These are phyloP conservation scores for Psophocarpus tetragonolobus DNA, from an alignment of 306 rosid genomes.

Conservation along the genomic window DNA sequence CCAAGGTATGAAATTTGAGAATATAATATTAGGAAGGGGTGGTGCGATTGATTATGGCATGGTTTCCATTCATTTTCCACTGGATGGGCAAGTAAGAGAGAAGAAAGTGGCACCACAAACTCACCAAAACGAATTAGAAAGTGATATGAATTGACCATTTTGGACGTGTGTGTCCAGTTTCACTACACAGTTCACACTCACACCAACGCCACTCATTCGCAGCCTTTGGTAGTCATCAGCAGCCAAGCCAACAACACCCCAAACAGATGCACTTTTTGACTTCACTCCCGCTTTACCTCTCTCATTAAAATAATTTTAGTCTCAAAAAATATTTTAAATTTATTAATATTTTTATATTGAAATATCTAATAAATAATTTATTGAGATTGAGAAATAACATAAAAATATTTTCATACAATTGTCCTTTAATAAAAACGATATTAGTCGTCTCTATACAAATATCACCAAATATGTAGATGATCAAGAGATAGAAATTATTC, in stretches of 20 bases:
- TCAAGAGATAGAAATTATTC: no score
- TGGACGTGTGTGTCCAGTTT: slow-evolving; percentile 5
- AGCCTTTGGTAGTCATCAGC: slow-evolving; percentile 28
- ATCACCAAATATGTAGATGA: no score
- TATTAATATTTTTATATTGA: no score
- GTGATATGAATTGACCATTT: slow-evolving; percentile 27
- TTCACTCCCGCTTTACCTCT: no score
- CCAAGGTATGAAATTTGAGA: background rate
- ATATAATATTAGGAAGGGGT: no score
- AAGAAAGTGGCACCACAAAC: slow-evolving; percentile 19
- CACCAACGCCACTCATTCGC: slow-evolving; percentile 11
- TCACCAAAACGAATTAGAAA: slow-evolving; percentile 25
- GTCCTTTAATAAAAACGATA: no score
- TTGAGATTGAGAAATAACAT: no score
- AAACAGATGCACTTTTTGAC: slow-evolving; percentile 15
- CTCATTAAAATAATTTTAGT: no score
- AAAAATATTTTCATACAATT: no score
- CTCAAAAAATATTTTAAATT: no score
- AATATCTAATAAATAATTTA: no score
- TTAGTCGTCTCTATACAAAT: no score
- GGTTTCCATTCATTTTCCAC: background rate
- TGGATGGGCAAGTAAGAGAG: background rate
- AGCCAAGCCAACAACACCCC: slow-evolving; percentile 20
- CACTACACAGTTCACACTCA: background rate
- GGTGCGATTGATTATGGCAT: background rate